These are phyloP conservation scores for Cnidoscolus chayamansa DNA, from an alignment of 441 rosid genomes.

Conservation along the genomic window DNA sequence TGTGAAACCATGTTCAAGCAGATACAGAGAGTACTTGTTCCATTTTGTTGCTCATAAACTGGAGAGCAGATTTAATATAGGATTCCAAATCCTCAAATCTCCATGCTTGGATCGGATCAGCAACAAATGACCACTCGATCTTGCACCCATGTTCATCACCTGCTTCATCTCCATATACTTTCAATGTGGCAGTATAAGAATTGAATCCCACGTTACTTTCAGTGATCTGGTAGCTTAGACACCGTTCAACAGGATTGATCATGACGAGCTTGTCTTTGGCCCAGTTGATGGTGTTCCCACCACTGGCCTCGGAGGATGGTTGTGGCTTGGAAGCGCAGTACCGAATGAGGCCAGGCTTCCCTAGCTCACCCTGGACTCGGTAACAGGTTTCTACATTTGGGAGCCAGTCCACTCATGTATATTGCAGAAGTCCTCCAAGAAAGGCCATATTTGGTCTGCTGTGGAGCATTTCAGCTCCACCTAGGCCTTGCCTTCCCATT, in stretches of 20 bases:
- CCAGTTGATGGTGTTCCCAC: constrained; percentile 28
- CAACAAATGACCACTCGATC: constrained; percentile 56
- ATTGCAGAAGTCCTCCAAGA: constrained; percentile 53
- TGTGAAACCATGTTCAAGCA: neutral
- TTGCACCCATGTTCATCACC: constrained; percentile 27
- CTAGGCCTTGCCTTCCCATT: neutral
- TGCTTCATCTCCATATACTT: constrained; percentile 27
- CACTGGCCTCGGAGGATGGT: too few species aligned
- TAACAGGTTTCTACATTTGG: constrained; percentile 41
- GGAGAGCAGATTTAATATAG: constrained; percentile 27
- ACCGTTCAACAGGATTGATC: constrained; percentile 39
- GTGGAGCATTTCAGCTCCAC: constrained; percentile 35
- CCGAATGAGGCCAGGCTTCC: constrained; percentile 49
- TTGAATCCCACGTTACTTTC: constrained; percentile 52
- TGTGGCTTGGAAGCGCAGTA: constrained; percentile 31
- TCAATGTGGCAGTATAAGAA: constrained; percentile 42
- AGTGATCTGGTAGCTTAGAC: constrained; percentile 48
- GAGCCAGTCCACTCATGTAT: constrained; percentile 43
- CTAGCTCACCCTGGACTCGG: constrained; percentile 44
- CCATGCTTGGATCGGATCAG: constrained; percentile 55
- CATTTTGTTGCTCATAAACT: constrained; percentile 40
- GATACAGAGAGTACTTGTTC: constrained; percentile 4
- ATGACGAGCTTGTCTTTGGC: constrained; percentile 47
- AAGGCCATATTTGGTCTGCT: constrained; percentile 50
- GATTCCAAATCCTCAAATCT: constrained; percentile 37